Evolutionary conservation across 2,329 filamentous ascomycete genomes (phyloP).

Genomic region (Dactylella cylindrospora): DNA sequence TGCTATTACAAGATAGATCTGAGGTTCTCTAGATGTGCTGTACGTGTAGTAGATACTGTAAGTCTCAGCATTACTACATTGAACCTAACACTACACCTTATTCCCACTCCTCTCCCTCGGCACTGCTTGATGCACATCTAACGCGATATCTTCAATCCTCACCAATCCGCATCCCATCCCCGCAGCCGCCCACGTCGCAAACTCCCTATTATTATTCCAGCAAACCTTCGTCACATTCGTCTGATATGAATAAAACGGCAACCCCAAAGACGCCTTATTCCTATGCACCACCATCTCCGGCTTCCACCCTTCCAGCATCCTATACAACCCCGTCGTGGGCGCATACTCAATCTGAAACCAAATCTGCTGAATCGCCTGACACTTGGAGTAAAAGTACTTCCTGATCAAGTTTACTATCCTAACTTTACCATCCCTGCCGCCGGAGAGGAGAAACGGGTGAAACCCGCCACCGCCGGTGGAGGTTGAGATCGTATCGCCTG

Average conservation of each 20-base stretch:
- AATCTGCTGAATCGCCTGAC: constrained; percentile 54
- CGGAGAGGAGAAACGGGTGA: constrained; percentile 56
- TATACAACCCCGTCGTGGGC: constrained; percentile 44
- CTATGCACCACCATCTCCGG: constrained; percentile 46
- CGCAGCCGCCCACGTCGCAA: constrained; percentile 58
- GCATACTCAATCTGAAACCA: constrained; percentile 58
- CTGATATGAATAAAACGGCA: constrained; percentile 54
- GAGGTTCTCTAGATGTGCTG: too few species aligned
- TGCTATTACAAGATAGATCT: too few species aligned
- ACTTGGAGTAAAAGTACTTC: constrained; percentile 54
- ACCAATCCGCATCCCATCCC: constrained; percentile 57
- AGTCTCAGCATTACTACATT: too few species aligned
- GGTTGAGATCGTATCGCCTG: constrained; percentile 44
- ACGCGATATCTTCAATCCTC: constrained; percentile 56
- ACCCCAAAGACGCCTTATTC: constrained; percentile 28
- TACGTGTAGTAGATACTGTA: too few species aligned
- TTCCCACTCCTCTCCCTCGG: neutral
- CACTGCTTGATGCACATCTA: constrained; percentile 20
- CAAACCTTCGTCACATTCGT: constrained; percentile 54
- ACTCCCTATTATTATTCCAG: constrained; percentile 59
- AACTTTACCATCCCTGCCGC: constrained; percentile 55
- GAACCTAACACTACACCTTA: neutral
- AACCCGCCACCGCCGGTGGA: constrained; percentile 54
- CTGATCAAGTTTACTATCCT: constrained; percentile 54
- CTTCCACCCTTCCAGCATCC: constrained; percentile 48